Conservation (phyloP, 805 yeast species). For the Candida maltosa region DNA sequence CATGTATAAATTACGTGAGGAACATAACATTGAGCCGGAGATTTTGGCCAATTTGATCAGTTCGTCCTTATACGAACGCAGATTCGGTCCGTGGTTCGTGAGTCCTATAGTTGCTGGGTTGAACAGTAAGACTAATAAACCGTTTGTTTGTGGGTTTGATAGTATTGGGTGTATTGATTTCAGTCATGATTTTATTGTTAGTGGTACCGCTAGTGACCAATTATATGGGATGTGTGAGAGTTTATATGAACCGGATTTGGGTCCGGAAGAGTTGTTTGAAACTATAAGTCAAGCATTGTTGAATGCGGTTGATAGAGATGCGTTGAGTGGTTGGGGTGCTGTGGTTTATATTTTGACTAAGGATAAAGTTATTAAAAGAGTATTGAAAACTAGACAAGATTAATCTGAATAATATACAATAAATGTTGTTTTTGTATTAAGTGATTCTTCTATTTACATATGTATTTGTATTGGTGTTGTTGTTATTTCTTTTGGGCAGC, state of each 20-base stretch:
- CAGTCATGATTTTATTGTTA: slow-evolving; percentile 90
- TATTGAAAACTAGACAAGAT: slow-evolving; percentile 94
- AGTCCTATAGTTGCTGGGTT: slow-evolving; percentile 97
- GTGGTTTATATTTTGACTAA: slow-evolving; percentile 88
- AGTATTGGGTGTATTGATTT: slow-evolving; percentile 94
- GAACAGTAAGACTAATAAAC: slow-evolving; percentile 74
- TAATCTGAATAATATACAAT: no score
- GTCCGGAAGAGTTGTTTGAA: slow-evolving; percentile 92
- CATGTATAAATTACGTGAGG: slow-evolving; percentile 86
- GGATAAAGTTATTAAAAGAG: slow-evolving; percentile 84
- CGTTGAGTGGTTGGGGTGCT: slow-evolving; percentile 98
- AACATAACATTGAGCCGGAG: slow-evolving; percentile 87
- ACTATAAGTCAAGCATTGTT: slow-evolving; percentile 90
- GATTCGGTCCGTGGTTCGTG: slow-evolving; percentile 95
- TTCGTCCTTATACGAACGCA: slow-evolving; percentile 80
- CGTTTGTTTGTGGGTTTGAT: slow-evolving; percentile 94
- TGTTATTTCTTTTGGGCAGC: slow-evolving; percentile 9
- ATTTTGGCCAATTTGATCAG: slow-evolving; percentile 91
- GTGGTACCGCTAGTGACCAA: slow-evolving; percentile 97
- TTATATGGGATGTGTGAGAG: slow-evolving; percentile 98
- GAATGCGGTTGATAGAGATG: slow-evolving; percentile 96
- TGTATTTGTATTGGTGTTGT: not conserved
- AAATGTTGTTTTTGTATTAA: no score
- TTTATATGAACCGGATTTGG: slow-evolving; percentile 88
- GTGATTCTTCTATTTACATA: not conserved